Evolutionary conservation across 257 asterid species (phyloP).

Genomic region (Oldenlandia corymbosa): DNA sequence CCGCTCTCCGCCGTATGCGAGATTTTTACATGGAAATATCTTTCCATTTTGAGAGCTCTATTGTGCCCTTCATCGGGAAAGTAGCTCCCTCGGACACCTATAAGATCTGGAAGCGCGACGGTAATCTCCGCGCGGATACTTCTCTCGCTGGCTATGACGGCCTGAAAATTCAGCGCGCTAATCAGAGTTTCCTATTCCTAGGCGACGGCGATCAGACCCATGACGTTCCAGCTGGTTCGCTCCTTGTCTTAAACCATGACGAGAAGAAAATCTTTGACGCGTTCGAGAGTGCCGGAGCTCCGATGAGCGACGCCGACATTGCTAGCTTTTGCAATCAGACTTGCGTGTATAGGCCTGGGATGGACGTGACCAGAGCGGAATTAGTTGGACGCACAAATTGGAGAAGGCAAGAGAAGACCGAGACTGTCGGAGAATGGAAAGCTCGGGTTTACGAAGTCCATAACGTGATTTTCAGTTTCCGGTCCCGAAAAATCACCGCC

Average conservation of each 20-base stretch:
- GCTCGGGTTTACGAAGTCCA: slow-evolving; percentile 88
- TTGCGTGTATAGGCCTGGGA: slow-evolving; percentile 86
- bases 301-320: slow-evolving; percentile 58
- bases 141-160: slow-evolving; percentile 94
- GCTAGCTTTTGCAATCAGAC: slow-evolving; percentile 68
- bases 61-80: slow-evolving; percentile 85
- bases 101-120: slow-evolving; percentile 94
- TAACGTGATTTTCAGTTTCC: slow-evolving; percentile 68
- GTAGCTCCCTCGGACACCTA: slow-evolving; percentile 95
- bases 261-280: slow-evolving; percentile 78
- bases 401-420: slow-evolving; percentile 79
- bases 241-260: slow-evolving; percentile 82
- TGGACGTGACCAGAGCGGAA: slow-evolving; percentile 89
- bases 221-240: slow-evolving; percentile 56
- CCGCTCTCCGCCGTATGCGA: slow-evolving; percentile 78
- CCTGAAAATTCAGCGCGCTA: slow-evolving; percentile 84
- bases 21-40: slow-evolving; percentile 96
- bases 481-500: slow-evolving; percentile 65
- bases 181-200: slow-evolving; percentile 83
- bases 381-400: slow-evolving; percentile 77
- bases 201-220: slow-evolving; percentile 44
- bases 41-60: slow-evolving; percentile 90
- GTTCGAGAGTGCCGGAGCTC: slow-evolving; percentile 70
- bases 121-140: slow-evolving; percentile 86
- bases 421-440: slow-evolving; percentile 78